These are phyloP conservation scores for Ophiostoma ips DNA, from an alignment of 2,329 filamentous ascomycete genomes.

Conservation along the genomic window DNA sequence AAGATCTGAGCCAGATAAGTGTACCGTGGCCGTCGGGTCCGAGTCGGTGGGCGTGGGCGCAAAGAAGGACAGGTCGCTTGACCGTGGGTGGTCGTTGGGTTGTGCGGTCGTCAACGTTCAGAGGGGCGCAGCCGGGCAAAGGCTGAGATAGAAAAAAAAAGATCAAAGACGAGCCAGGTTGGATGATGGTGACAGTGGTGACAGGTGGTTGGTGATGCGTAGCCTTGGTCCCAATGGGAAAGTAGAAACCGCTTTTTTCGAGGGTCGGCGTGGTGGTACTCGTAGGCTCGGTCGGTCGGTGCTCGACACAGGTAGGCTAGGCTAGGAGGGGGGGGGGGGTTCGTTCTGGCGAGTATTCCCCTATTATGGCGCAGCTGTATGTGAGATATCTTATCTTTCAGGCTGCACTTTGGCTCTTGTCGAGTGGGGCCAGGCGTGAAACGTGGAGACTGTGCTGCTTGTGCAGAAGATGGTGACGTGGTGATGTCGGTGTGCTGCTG, in stretches of 20 bases:
- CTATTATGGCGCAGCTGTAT: background rate
- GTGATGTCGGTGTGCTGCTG: conserved; percentile 5
- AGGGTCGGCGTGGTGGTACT: no score
- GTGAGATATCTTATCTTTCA: background rate
- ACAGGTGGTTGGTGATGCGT: background rate
- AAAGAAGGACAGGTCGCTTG: background rate
- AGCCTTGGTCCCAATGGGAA: background rate
- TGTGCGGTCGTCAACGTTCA: no score
- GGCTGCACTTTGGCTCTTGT: background rate
- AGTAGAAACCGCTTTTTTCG: background rate
- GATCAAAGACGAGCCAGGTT: background rate
- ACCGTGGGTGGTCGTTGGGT: no score
- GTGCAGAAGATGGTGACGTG: conserved; percentile 9
- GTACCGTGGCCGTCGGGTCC: background rate
- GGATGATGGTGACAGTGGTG: background rate
- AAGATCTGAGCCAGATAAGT: background rate
- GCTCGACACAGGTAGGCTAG: background rate
- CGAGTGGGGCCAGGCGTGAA: conserved; percentile 4
- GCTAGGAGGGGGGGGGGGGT: background rate
- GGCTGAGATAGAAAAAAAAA: background rate
- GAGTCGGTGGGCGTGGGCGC: background rate
- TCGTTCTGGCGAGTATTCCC: background rate
- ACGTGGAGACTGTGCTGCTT: conserved; percentile 4
- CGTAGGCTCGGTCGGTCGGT: background rate
- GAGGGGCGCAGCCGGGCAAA: no score